Conservation (phyloP, 768 basidiomycete genomes). For the Obba rivulosa region DNA sequence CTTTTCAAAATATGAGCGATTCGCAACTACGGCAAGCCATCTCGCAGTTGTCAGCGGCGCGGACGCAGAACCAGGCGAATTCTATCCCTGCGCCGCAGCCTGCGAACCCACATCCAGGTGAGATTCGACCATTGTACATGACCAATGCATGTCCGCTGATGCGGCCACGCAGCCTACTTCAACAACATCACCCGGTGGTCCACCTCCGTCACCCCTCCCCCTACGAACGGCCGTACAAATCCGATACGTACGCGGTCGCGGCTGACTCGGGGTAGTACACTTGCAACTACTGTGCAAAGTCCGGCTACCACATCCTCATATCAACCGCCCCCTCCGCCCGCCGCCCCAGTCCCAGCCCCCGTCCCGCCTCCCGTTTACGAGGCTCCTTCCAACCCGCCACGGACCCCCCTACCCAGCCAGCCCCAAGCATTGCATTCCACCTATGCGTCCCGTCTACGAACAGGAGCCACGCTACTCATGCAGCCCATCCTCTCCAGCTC, state of each 20-base stretch:
- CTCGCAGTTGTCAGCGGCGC: slow-evolving; percentile 39
- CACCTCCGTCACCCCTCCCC: slow-evolving; percentile 49
- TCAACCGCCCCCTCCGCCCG: slow-evolving; percentile 26
- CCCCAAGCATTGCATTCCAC: slow-evolving; percentile 75
- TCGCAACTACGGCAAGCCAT: slow-evolving; percentile 60
- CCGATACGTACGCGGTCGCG: slow-evolving; percentile 33
- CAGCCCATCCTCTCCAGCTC: slow-evolving; percentile 66
- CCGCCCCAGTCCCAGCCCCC: slow-evolving; percentile 23
- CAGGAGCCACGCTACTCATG: slow-evolving; percentile 84
- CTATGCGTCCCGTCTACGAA: slow-evolving; percentile 86
- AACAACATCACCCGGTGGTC: slow-evolving; percentile 74
- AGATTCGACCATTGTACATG: background rate
- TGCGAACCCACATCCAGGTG: slow-evolving; percentile 23
- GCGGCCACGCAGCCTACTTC: slow-evolving; percentile 40
- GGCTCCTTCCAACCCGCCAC: slow-evolving; percentile 40
- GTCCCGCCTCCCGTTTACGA: slow-evolving; percentile 11
- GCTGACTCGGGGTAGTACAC: slow-evolving; percentile 37
- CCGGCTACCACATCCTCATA: slow-evolving; percentile 33
- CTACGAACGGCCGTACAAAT: slow-evolving; percentile 37
- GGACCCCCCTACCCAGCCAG: slow-evolving; percentile 41
- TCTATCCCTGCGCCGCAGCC: slow-evolving; percentile 20
- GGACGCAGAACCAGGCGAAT: slow-evolving; percentile 25
- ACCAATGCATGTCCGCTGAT: slow-evolving; percentile 4
- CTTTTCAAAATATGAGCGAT: slow-evolving; percentile 48
- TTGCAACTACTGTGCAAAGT: slow-evolving; percentile 31